Percentiles rank a stretch among this genome's conserved stretches.
Evolutionary conservation across 2,329 filamentous ascomycete species (phyloP).

Genomic region (Colletotrichum plurivorum): DNA sequence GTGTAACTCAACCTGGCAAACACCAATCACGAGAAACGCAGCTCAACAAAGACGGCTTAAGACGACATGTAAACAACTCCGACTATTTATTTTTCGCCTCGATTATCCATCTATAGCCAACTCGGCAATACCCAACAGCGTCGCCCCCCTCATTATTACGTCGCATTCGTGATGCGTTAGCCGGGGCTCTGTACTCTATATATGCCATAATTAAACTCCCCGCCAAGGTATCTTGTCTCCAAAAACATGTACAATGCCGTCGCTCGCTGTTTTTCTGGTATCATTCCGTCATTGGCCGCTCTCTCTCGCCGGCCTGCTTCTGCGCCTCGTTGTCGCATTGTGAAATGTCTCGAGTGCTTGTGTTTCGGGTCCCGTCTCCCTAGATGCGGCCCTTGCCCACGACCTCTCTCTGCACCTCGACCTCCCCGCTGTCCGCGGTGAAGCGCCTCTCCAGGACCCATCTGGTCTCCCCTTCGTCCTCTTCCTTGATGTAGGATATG

Average conservation of each 20-base stretch:
- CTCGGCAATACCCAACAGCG: no score
- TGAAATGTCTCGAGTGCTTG: not conserved
- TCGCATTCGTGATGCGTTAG: slow-evolving; percentile 20
- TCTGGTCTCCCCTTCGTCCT: slow-evolving; percentile 69
- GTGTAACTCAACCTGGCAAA: no score
- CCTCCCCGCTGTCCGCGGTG: slow-evolving; percentile 74
- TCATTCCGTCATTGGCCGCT: slow-evolving; percentile 12
- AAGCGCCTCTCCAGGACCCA: slow-evolving; percentile 80
- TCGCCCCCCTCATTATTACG: not conserved
- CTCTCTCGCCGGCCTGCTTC: not conserved
- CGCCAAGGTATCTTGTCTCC: slow-evolving; percentile 20
- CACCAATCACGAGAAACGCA: no score
- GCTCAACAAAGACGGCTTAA: no score
- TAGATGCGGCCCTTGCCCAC: slow-evolving; percentile 69
- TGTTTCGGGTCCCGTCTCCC: not conserved
- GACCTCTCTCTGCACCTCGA: slow-evolving; percentile 75
- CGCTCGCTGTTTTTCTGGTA: slow-evolving; percentile 32
- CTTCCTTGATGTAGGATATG: slow-evolving; percentile 77
- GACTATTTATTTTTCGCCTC: not conserved
- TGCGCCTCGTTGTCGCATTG: not conserved
- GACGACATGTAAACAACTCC: no score
- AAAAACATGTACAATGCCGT: slow-evolving; percentile 14
- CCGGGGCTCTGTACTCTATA: slow-evolving; percentile 27
- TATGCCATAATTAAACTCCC: slow-evolving; percentile 17
- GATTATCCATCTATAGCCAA: slow-evolving; percentile 7